Base-by-base conservation (phyloP, 352 stramenopile species). In the Phytophthora uliginosa region DNA sequence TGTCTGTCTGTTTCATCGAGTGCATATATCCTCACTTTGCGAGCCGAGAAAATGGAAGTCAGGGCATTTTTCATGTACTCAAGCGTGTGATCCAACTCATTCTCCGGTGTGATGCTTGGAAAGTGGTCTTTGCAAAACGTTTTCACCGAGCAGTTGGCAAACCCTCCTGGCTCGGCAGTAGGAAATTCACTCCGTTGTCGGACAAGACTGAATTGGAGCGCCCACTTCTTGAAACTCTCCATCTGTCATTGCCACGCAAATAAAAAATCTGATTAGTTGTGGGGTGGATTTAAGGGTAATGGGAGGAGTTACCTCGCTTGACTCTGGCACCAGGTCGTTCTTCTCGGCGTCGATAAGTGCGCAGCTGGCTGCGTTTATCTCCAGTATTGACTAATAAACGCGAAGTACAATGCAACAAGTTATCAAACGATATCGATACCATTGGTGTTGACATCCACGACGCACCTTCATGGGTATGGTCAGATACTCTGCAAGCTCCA, bases 41-140 rank as follows among this genome's bases (percentile, higher is more conserved):
- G 71, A 33, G 86, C 86, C 6, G 74, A 79, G 59, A 95, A 95
- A 60, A 84, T 78, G 3, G 71, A 75, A 12, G 74, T 85, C 15
- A 95, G 69, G 0, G 84, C 77, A 17, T 74, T 83, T 69, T 91
- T 85, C 63, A 91, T 63, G 53, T 88, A 86, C 66, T 95, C 88
- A 3, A 94, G 76, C 4, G 86, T 92, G 55, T 94, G 86, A 63
- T 95, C 86, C 1, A 94, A 68, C 62, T 95, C 88, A 45, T 92
- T 90, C 52, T 95, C 88, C 0, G 88, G 88, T 15, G 83, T 87
- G 26, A 95, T 89, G 48, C 88, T 88, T 13, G 87, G 71, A n/a
- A 94, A 83, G 42, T 90, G 79, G 33, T 95, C 86, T 34, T 93
- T 92, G 76, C 82, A 91, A 63, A 92, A 95, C 2, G 84, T 75